Evolutionary conservation across 495 filamentous ascomycete species (phyloP).

Genomic region (Glutinoglossum americanum): DNA sequence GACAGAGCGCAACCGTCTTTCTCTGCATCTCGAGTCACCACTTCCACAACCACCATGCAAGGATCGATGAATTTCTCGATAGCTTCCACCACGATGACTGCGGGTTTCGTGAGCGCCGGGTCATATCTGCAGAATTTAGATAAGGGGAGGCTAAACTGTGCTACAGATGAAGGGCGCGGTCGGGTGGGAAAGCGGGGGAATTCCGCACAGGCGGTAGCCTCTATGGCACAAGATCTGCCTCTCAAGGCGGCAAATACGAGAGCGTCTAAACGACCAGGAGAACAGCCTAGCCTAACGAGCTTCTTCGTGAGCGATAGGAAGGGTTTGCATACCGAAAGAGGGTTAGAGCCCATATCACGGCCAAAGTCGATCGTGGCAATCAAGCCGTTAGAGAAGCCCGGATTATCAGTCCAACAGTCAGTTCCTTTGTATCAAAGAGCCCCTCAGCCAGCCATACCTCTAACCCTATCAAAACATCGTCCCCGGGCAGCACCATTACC

Average conservation of each 20-base stretch:
- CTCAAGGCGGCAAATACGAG: constrained; percentile 6
- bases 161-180: constrained; percentile 1
- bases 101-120: constrained; percentile 13
- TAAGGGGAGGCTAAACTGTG: constrained; percentile 8
- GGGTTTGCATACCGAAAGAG: background rate
- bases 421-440: background rate
- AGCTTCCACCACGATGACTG: constrained; percentile 10
- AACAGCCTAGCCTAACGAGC: constrained; percentile 25
- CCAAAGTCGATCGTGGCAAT: background rate
- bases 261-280: constrained; percentile 14
- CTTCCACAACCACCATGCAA: constrained; percentile 13
- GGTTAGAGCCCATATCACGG: background rate
- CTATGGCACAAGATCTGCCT: constrained; percentile 5
- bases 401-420: background rate
- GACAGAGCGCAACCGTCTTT: background rate
- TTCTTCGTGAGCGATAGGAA: constrained; percentile 17
- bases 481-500: constrained; percentile 8
- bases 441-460: constrained; percentile 6
- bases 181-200: background rate
- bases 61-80: constrained; percentile 10
- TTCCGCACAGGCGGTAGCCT: background rate
- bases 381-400: background rate
- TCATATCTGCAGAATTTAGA: constrained; percentile 10
- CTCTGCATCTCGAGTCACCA: background rate
- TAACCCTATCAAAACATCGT: constrained; percentile 10